Evolutionary conservation across 345 rosid genomes (phyloP).

Genomic region (Rhodamnia rubescens): DNA sequence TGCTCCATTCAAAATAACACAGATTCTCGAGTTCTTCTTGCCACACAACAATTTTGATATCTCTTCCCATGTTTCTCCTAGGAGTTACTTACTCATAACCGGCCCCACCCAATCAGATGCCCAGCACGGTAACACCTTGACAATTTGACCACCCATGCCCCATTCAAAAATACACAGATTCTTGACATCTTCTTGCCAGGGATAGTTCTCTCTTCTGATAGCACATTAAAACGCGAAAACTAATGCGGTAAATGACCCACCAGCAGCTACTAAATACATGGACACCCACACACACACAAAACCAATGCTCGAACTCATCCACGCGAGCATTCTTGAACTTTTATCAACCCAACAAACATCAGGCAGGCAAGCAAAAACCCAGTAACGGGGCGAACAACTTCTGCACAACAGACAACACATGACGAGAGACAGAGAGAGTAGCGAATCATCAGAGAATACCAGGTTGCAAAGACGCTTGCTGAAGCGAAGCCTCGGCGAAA

Average conservation of each 20-base stretch:
- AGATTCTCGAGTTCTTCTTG: background rate
- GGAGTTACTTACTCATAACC: background rate
- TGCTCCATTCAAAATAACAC: background rate
- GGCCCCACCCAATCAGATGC: background rate
- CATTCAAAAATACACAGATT: background rate
- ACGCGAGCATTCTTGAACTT: background rate
- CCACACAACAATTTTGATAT: background rate
- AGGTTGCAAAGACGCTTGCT: conserved; percentile 80
- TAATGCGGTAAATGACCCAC: background rate
- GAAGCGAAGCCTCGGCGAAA: conserved; percentile 76
- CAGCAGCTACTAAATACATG: background rate
- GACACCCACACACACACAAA: background rate
- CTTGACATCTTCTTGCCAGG: background rate
- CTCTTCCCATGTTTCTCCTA: background rate
- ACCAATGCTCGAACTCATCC: background rate
- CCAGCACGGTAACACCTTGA: background rate
- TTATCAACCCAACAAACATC: background rate
- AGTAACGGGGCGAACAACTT: background rate
- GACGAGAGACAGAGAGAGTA: background rate
- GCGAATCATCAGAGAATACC: conserved; percentile 22
- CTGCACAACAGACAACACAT: background rate
- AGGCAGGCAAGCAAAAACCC: background rate
- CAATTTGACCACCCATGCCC: background rate
- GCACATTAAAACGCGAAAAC: background rate
- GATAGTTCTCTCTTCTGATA: background rate